Evolutionary conservation across 1,139 yeast genomes (phyloP).

Genomic region (Geotrichum histeridarum): DNA sequence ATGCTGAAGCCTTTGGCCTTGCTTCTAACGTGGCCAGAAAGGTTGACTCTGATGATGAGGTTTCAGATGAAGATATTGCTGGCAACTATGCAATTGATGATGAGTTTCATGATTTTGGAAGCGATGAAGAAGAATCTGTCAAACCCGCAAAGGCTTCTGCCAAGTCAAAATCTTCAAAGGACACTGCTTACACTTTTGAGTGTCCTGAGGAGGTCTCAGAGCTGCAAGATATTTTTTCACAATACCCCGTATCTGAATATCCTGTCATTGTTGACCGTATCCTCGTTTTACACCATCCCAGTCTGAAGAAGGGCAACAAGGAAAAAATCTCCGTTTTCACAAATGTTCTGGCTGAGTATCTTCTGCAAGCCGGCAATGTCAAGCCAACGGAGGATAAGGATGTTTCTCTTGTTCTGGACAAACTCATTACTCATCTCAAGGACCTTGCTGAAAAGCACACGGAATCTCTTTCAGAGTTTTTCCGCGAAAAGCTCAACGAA

Average conservation of each 20-base stretch:
- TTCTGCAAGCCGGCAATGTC: conserved; percentile 48
- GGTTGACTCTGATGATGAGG: conserved; percentile 35
- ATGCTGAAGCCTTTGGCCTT: conserved; percentile 26
- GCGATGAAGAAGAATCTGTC: conserved; percentile 23
- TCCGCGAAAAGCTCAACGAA: conserved; percentile 43
- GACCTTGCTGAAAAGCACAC: conserved; percentile 62
- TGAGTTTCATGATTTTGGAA: conserved; percentile 38
- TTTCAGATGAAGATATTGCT: conserved; percentile 25
- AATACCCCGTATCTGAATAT: conserved; percentile 44
- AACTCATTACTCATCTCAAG: conserved; percentile 50
- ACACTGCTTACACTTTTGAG: conserved; percentile 45
- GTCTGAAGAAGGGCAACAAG: conserved; percentile 75
- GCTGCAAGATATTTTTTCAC: conserved; percentile 41
- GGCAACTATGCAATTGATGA: conserved; percentile 27
- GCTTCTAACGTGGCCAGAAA: conserved; percentile 18
- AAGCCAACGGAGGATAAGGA: conserved; percentile 29
- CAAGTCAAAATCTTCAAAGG: conserved; percentile 21
- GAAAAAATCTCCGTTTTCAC: conserved; percentile 64
- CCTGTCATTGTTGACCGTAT: conserved; percentile 51
- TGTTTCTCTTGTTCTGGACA: conserved; percentile 39
- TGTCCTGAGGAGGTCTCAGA: conserved; percentile 40
- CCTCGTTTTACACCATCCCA: conserved; percentile 63
- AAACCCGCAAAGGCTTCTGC: conserved; percentile 10
- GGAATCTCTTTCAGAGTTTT: conserved; percentile 54
- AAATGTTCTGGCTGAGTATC: conserved; percentile 58